These are phyloP conservation scores for Nyctanthes arbortristis DNA, from an alignment of 257 asterid species.

Conservation along the genomic window DNA sequence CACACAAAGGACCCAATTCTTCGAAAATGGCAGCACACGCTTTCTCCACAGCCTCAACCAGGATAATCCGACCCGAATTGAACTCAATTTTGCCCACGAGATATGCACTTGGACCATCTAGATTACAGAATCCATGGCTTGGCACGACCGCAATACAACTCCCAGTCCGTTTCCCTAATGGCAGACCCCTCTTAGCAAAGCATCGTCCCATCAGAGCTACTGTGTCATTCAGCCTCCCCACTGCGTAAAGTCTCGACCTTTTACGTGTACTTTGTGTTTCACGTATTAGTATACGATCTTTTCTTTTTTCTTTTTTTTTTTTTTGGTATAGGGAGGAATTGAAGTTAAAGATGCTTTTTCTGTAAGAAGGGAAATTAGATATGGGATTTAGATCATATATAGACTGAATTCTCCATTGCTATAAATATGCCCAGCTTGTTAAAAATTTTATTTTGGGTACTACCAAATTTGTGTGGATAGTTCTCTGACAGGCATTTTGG, in stretches of 20 bases:
- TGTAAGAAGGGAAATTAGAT: background rate
- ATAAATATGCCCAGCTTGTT: background rate
- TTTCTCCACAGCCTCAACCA: slow-evolving; percentile 31
- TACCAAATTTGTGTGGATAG: too few species aligned
- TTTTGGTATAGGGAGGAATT: background rate
- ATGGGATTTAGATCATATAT: background rate
- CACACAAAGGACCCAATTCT: background rate
- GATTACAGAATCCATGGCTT: slow-evolving; percentile 35
- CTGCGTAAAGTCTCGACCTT: slow-evolving; percentile 31
- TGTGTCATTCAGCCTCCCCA: slow-evolving; percentile 51
- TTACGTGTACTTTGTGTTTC: slow-evolving; percentile 3
- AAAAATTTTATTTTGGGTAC: background rate
- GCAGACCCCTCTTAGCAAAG: slow-evolving; percentile 28
- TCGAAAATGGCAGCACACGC: slow-evolving; percentile 53
- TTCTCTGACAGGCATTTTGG: too few species aligned
- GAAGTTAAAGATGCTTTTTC: background rate
- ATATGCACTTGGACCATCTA: slow-evolving; percentile 16
- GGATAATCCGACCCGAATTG: slow-evolving; percentile 22
- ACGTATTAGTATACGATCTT: slow-evolving; percentile 6
- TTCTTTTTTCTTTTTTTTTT: too few species aligned
- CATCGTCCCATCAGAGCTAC: slow-evolving; percentile 44
- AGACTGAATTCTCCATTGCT: too few species aligned
- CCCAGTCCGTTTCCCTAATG: slow-evolving; percentile 28
- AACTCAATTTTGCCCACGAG: slow-evolving; percentile 1
- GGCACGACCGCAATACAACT: slow-evolving; percentile 30